These are phyloP conservation scores for Geranium incanum DNA, from an alignment of 441 rosid genomes.

Conservation along the genomic window DNA sequence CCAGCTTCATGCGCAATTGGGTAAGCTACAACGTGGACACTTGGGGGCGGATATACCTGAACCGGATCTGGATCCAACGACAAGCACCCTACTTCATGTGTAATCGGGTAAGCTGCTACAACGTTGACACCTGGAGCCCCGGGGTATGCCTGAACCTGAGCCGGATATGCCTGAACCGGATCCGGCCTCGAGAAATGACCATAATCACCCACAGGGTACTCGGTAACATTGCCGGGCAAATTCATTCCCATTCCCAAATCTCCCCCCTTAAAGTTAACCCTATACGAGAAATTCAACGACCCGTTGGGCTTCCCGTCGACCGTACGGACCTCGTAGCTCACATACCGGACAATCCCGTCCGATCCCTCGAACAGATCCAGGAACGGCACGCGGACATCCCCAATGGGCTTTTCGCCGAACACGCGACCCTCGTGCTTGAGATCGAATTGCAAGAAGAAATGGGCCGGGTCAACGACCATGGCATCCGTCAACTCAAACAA, in stretches of 20 bases:
- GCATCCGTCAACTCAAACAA: conserved; percentile 31
- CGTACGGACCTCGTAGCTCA: conserved; percentile 38
- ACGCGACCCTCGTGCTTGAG: conserved; percentile 41
- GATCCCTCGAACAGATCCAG: conserved; percentile 33
- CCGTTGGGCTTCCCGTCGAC: conserved; percentile 51
- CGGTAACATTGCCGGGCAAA: conserved; percentile 20
- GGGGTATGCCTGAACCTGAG: conserved; percentile 10
- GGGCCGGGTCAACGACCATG: conserved; percentile 20
- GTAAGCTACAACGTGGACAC: background rate
- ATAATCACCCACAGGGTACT: conserved; percentile 25
- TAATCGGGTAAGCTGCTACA: conserved; percentile 1
- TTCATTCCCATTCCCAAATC: background rate
- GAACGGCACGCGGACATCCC: conserved; percentile 45
- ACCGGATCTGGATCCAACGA: conserved; percentile 10
- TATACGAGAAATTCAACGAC: conserved; percentile 39
- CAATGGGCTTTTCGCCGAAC: conserved; percentile 53
- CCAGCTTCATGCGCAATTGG: no score
- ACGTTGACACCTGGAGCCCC: conserved; percentile 1
- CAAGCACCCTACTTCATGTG: conserved; percentile 8
- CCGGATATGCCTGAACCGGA: conserved; percentile 14
- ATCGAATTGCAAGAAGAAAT: conserved; percentile 35
- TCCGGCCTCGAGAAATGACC: conserved; percentile 19
- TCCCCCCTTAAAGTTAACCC: conserved; percentile 22
- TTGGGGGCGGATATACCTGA: conserved; percentile 15
- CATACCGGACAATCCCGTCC: conserved; percentile 33